Base-by-base conservation (phyloP, 2,329 filamentous ascomycete species). In the Dryadomyces sulphureus region DNA sequence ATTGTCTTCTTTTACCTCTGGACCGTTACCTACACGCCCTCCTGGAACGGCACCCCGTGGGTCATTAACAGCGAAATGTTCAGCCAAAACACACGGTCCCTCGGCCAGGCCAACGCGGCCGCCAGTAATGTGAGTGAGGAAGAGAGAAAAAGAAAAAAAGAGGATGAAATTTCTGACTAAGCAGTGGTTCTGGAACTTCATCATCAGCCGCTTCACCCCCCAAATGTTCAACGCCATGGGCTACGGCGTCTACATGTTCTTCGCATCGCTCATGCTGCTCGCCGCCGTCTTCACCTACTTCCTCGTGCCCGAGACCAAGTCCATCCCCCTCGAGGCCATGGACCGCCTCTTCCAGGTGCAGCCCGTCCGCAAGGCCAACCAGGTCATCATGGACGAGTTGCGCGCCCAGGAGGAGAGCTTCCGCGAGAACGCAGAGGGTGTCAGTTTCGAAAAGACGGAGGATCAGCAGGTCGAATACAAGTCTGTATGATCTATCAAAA, bases 21-120 rank as follows among this genome's bases (percentile, higher is more conserved):
- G 76, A 84, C 81, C 0, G 75, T 72, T 0, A 79, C 80, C 59
- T 88, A 87, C 63, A 84, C 79, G 0, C 80, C 75, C 0, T 73
- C 74, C 0, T 84, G 79, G 80, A 84, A 84, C 56, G 80, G 79
- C 2, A 83, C 79, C 0, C 82, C 81, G 0, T 88, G 83, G 83
- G 80, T 88, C 20, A 64, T 84, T 56, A 84, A 84, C 65, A 71
- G 71, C 0, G 81, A 88, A 60, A 86, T 88, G 68, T 87, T 86
- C 60, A 75, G 81, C 54, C 73, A 77, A 52, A 81, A 80, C 61
- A 76, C 77, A 16, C 71, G 80, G 45, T 75, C 77, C 0, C 68
- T 88, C 0, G 82, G 81, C 1, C 82, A 87, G 57, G 81, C 83
- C 9, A 81, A 72, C 34, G 83, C 83, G 0, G 75, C 81, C 0